Conservation (phyloP, 1,284 basidiomycete genomes). For the Meira miltonrushii region DNA sequence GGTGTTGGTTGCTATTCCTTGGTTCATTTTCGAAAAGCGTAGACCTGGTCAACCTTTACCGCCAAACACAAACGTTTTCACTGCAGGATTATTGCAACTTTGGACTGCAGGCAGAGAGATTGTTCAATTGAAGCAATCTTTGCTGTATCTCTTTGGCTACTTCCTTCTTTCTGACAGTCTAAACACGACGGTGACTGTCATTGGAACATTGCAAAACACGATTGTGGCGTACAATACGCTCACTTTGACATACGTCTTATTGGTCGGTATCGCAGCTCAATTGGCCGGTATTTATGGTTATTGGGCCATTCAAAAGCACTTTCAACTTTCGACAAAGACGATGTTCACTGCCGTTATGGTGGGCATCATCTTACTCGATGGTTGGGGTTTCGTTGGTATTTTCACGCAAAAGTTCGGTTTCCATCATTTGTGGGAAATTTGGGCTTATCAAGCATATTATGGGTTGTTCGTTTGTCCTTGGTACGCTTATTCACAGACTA, state of each 20-base stretch:
- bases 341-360: conserved; percentile 70
- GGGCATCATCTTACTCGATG: conserved; percentile 68
- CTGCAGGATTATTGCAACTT: conserved; percentile 57
- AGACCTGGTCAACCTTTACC: conserved; percentile 57
- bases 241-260: conserved; percentile 65
- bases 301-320: conserved; percentile 74
- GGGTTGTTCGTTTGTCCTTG: conserved; percentile 72
- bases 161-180: conserved; percentile 70
- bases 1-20: conserved; percentile 68
- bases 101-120: conserved; percentile 58
- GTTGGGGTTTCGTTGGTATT: conserved; percentile 81
- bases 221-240: conserved; percentile 67
- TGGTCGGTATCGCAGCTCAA: conserved; percentile 71
- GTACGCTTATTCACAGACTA: conserved; percentile 76
- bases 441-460: conserved; percentile 17
- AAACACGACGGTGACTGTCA: conserved; percentile 74
- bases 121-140: conserved; percentile 29
- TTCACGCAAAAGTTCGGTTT: conserved; percentile 68
- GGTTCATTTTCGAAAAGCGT: conserved; percentile 60
- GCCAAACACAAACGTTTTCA: conserved; percentile 63
- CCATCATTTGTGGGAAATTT: conserved; percentile 22
- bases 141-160: conserved; percentile 56
- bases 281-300: conserved; percentile 63
- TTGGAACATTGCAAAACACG: conserved; percentile 72
- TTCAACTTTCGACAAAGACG: conserved; percentile 63